phyloP scores from a whole-genome alignment of 2,329 filamentous ascomycete species.

The Gaeumannomyces tritici region DNA sequence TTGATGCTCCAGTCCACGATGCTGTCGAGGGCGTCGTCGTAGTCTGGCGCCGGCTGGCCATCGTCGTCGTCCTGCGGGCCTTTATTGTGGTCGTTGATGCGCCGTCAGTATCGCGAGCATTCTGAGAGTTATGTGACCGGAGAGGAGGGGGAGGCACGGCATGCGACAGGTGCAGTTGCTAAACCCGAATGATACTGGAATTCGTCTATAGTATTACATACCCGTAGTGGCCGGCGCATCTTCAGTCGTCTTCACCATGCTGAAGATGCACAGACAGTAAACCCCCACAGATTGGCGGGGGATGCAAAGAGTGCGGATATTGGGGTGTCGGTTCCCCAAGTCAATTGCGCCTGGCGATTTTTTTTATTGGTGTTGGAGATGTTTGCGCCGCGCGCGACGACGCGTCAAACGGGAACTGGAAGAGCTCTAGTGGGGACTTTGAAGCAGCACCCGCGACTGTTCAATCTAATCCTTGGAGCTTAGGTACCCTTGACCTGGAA shows the following conservation, averaged over 20 bases:
- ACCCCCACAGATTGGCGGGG: neutral
- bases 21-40: neutral
- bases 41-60: neutral
- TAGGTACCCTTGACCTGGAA: neutral
- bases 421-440: neutral
- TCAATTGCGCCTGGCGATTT: neutral
- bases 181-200: too few species aligned
- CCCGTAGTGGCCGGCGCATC: neutral
- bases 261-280: neutral
- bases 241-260: neutral
- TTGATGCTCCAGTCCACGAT: constrained; percentile 1
- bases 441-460: neutral
- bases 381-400: neutral
- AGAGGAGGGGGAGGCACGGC: too few species aligned
- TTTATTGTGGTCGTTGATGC: too few species aligned
- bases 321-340: neutral
- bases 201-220: too few species aligned
- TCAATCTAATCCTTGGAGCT: neutral
- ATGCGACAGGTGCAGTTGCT: too few species aligned
- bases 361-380: neutral
- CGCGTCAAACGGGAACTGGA: neutral
- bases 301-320: too few species aligned
- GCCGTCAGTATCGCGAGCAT: too few species aligned
- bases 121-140: too few species aligned
- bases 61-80: too few species aligned